phyloP scores from a whole-genome alignment of 192 early-diverging fungal species.

The Rhizoclosmatium sp. region DNA sequence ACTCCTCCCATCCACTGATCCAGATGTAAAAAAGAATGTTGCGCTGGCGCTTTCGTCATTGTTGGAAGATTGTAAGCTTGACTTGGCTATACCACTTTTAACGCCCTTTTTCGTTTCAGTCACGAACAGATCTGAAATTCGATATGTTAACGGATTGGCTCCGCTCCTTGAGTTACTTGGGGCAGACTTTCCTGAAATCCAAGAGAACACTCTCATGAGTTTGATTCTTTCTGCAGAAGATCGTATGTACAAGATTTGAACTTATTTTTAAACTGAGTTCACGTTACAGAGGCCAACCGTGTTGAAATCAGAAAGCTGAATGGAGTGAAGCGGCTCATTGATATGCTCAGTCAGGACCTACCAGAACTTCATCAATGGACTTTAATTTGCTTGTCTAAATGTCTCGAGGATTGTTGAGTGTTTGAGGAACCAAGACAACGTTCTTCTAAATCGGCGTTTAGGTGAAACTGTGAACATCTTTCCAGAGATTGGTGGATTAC shows the following conservation, averaged over 20 bases:
- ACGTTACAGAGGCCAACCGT: constrained; percentile 50
- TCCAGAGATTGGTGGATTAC: constrained; percentile 48
- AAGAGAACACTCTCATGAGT: constrained; percentile 55
- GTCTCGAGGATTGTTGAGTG: constrained; percentile 57
- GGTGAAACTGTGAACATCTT: constrained; percentile 53
- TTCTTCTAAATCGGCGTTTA: not conserved
- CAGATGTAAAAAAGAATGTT: constrained; percentile 63
- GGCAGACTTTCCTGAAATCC: constrained; percentile 58
- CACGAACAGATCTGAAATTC: constrained; percentile 56
- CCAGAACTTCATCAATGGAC: constrained; percentile 54
- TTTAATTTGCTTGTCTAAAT: constrained; percentile 53
- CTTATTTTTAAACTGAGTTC: not conserved
- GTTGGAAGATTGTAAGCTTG: constrained; percentile 60
- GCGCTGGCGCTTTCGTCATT: constrained; percentile 53
- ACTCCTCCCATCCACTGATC: constrained; percentile 59
- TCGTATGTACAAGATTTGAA: constrained; percentile 31
- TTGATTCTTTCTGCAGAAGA: constrained; percentile 59
- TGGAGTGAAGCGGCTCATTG: constrained; percentile 53
- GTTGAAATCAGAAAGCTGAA: constrained; percentile 57
- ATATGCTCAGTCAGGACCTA: constrained; percentile 50
- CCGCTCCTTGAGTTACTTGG: constrained; percentile 56
- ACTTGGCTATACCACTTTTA: not conserved
- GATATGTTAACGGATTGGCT: constrained; percentile 55
- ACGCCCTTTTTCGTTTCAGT: constrained; percentile 29
- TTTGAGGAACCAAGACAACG: not conserved